Percentiles rank a stretch among this genome's conserved stretches.
Evolutionary conservation across 257 asterid genomes (phyloP).

Genomic region (Verbena officinalis): DNA sequence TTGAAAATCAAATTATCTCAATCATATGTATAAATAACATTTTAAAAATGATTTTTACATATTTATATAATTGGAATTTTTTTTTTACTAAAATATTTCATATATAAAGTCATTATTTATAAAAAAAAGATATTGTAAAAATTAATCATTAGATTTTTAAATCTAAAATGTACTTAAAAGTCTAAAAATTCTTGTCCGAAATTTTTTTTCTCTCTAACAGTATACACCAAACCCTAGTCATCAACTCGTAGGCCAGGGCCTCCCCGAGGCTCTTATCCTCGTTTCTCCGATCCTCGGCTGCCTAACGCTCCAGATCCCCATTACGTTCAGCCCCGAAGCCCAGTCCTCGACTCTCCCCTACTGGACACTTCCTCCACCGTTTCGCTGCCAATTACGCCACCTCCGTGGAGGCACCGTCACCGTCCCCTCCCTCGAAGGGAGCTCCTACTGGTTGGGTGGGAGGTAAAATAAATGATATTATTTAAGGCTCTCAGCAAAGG

Average conservation of each 20-base stretch:
- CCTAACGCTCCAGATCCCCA: slow-evolving; percentile 50
- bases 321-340: slow-evolving; percentile 41
- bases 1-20: too few species aligned
- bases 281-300: slow-evolving; percentile 47
- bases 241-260: slow-evolving; percentile 41
- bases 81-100: too few species aligned
- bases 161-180: not conserved
- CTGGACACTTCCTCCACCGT: slow-evolving; percentile 70
- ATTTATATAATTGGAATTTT: too few species aligned
- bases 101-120: too few species aligned
- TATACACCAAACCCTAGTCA: slow-evolving; percentile 42
- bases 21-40: too few species aligned
- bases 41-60: too few species aligned
- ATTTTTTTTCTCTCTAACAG: too few species aligned
- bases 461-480: slow-evolving; percentile 54
- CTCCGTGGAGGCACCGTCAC: slow-evolving; percentile 65
- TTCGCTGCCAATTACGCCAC: slow-evolving; percentile 68
- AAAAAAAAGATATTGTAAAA: too few species aligned
- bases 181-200: too few species aligned
- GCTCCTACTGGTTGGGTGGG: slow-evolving; percentile 25
- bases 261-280: slow-evolving; percentile 62
- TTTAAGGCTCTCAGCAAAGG: slow-evolving; percentile 25
- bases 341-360: slow-evolving; percentile 50
- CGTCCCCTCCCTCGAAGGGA: slow-evolving; percentile 39
- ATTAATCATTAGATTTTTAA: too few species aligned